Conservation (phyloP, 1,284 basidiomycete species). For the Microbotryum silenes-acaulis region DNA sequence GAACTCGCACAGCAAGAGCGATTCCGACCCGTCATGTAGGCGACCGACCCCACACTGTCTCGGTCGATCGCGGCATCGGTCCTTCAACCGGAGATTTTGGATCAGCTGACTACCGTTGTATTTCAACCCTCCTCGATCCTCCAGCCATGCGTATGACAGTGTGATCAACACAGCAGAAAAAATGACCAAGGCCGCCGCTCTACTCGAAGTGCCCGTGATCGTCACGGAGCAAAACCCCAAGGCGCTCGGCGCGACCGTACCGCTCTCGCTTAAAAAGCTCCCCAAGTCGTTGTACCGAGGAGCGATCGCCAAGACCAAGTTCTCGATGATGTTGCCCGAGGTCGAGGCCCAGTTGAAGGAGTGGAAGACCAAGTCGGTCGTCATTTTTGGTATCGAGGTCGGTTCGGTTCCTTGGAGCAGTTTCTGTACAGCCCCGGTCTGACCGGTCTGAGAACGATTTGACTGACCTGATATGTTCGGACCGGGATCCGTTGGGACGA, state of each 20-base stretch:
- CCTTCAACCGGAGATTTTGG: not conserved
- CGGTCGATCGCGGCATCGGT: not conserved
- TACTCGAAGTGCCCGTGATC: constrained; percentile 59
- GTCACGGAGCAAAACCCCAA: constrained; percentile 75
- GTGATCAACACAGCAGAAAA: constrained; percentile 62
- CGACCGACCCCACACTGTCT: not conserved
- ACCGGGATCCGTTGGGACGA: not conserved
- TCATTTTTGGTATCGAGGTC: constrained; percentile 81
- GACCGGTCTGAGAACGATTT: not conserved
- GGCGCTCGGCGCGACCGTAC: constrained; percentile 64
- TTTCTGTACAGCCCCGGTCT: not conserved
- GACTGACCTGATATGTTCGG: constrained; percentile 7
- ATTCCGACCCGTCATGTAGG: constrained; percentile 28
- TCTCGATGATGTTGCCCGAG: constrained; percentile 72
- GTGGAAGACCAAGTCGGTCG: constrained; percentile 52
- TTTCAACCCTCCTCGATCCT: constrained; percentile 41
- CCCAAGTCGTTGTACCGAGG: constrained; percentile 51
- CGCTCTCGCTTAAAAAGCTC: constrained; percentile 56
- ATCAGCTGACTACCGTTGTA: constrained; percentile 49
- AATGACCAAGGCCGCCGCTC: constrained; percentile 44
- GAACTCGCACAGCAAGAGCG: constrained; percentile 27
- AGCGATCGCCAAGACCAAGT: constrained; percentile 44
- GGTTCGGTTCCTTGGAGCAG: constrained; percentile 21
- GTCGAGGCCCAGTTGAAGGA: constrained; percentile 50
- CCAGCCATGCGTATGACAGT: constrained; percentile 55